Evolutionary conservation across 2,329 filamentous ascomycete genomes (phyloP).

Genomic region (Penicillium brasilianum): DNA sequence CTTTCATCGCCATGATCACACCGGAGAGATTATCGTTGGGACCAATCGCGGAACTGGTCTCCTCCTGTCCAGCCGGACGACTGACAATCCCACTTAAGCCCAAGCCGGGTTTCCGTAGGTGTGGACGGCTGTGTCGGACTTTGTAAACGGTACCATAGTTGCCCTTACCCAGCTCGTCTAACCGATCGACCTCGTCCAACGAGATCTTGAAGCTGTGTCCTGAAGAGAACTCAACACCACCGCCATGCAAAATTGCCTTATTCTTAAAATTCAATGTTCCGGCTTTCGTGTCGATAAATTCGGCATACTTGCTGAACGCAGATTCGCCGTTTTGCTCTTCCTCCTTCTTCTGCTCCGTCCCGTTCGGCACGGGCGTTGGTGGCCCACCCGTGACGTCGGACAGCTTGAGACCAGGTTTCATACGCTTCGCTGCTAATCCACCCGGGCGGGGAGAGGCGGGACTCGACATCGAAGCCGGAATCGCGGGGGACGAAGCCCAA

Average conservation of each 20-base stretch:
- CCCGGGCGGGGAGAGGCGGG: slow-evolving; percentile 49
- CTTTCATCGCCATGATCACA: slow-evolving; percentile 98
- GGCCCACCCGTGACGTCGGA: slow-evolving; percentile 53
- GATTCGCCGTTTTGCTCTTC: slow-evolving; percentile 41
- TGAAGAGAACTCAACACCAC: slow-evolving; percentile 89
- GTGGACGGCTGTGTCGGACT: slow-evolving; percentile 80
- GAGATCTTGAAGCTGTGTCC: slow-evolving; percentile 93
- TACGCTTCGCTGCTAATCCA: slow-evolving; percentile 53
- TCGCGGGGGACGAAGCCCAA: slow-evolving; percentile 38
- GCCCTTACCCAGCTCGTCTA: slow-evolving; percentile 93
- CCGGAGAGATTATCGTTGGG: slow-evolving; percentile 55
- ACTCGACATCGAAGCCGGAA: slow-evolving; percentile 51
- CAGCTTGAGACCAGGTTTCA: slow-evolving; percentile 54
- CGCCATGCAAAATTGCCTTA: slow-evolving; percentile 85
- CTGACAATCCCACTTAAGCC: slow-evolving; percentile 65
- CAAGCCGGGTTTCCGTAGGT: slow-evolving; percentile 64
- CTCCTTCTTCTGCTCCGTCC: slow-evolving; percentile 26
- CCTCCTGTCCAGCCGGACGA: slow-evolving; percentile 35
- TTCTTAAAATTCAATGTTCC: slow-evolving; percentile 92
- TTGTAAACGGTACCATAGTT: slow-evolving; percentile 99
- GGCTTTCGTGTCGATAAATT: slow-evolving; percentile 89
- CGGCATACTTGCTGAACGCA: slow-evolving; percentile 70
- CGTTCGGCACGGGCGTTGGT: slow-evolving; percentile 46
- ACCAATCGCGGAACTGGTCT: slow-evolving; percentile 21
- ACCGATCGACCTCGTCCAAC: slow-evolving; percentile 88